These are phyloP conservation scores for Hypoxylon rickii DNA, from an alignment of 495 filamentous ascomycete species.

Conservation along the genomic window DNA sequence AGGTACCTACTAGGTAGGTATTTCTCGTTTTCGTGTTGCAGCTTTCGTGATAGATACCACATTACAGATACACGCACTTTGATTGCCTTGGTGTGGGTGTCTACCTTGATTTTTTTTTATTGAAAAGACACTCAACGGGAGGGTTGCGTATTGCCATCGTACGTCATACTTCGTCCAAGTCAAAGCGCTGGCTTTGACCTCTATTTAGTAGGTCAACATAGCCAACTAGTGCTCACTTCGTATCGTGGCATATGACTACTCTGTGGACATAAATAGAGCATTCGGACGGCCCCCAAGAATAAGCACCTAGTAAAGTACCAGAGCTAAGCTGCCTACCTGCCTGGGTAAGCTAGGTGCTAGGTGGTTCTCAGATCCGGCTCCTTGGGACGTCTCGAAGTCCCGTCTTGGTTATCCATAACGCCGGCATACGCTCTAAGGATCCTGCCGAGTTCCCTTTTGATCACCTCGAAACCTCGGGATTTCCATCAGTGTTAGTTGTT, in stretches of 20 bases:
- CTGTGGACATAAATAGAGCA: slow-evolving; percentile 28
- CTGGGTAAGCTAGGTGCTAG: no score
- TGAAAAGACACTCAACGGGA: slow-evolving; percentile 16
- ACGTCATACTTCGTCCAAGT: slow-evolving; percentile 22
- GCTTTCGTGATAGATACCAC: slow-evolving; percentile 6
- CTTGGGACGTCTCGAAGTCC: slow-evolving; percentile 17
- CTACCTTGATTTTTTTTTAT: slow-evolving; percentile 7
- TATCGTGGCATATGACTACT: slow-evolving; percentile 29
- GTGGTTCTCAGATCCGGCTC: slow-evolving; percentile 19
- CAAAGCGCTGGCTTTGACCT: slow-evolving; percentile 5
- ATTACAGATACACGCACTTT: slow-evolving; percentile 12
- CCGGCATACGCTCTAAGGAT: slow-evolving; percentile 20
- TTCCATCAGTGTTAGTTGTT: neutral
- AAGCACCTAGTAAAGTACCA: slow-evolving; percentile 13
- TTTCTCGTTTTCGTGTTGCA: slow-evolving; percentile 8
- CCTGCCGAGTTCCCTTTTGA: slow-evolving; percentile 9
- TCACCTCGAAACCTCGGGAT: slow-evolving; percentile 14
- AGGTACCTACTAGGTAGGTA: slow-evolving; percentile 1
- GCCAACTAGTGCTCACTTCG: slow-evolving; percentile 32
- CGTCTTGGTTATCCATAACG: slow-evolving; percentile 14
- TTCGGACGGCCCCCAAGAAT: slow-evolving; percentile 16
- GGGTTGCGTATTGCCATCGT: neutral
- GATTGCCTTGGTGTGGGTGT: slow-evolving; percentile 14
- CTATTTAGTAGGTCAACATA: slow-evolving; percentile 25
- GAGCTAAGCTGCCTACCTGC: no score